Base-by-base conservation (phyloP, 345 rosid species). In the Camelina sativa region DNA sequence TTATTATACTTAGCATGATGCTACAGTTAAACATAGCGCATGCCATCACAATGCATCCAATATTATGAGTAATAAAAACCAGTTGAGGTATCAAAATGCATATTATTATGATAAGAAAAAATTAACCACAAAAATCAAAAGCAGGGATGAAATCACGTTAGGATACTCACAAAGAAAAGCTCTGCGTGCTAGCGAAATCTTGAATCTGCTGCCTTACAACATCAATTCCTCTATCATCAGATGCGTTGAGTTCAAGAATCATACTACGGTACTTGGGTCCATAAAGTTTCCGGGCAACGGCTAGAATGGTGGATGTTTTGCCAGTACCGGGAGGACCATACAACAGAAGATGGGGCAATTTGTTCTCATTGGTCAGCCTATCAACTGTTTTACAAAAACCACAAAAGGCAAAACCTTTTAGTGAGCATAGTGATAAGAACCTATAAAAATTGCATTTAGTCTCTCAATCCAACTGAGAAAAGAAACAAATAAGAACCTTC, bases 261-360 rank as follows among this genome's bases (percentile, higher is more conserved):
- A 95, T 95, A 48, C 89, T 92, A 56, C 88, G 93, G 74, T 84
- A 95, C 76, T 87, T 89, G 6, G 88, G 80, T 34, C 99, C 99
- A 19, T 92, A 95, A 12, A 95, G 96, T 80, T 95, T 95, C 37
- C 97, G 85, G 2, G 99, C 93, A 69, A 95, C 96, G 0, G 99
- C 99, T 70, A 95, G 92, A 73, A 95, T 95, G 34, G 99, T 95
- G 1, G 99, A 95, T n/a, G 99, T 95, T 82, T 95, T 95, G 7
- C 99, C 99, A 1, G 99, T 92, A 7, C 99, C 97, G 0, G 99
- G 99, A 65, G 99, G 99, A 22, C 97, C 99, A 75, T 95, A 95
- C 81, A 95, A 54, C 10, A 95, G 77, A 20, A 95, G 88, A 84
- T 95, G 99, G 0, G 99, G 99, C 86, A 92, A 71, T 79, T 83